Conservation (phyloP, 441 rosid genomes). For the Gossypium schwendimanii region DNA sequence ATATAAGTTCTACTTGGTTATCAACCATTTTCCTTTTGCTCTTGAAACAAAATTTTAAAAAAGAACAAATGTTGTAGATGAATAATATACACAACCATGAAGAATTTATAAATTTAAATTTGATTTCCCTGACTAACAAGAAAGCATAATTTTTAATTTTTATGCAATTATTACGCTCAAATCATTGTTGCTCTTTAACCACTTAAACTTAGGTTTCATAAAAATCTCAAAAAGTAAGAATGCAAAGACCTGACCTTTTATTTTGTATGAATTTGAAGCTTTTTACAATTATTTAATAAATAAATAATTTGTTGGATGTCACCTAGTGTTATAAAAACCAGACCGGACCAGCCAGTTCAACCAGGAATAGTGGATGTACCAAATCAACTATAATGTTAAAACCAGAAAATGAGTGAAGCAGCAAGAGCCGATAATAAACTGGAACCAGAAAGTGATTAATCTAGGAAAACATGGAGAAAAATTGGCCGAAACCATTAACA, state of each 20-base stretch:
- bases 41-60: neutral
- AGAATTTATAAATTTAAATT: neutral
- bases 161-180: neutral
- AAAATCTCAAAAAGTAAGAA: neutral
- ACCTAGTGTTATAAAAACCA: neutral
- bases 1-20: neutral
- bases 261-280: neutral
- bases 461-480: too few species aligned
- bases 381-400: too few species aligned
- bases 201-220: neutral
- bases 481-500: too few species aligned
- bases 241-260: neutral
- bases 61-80: neutral
- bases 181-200: neutral
- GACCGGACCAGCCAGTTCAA: too few species aligned
- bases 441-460: too few species aligned
- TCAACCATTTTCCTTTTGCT: neutral
- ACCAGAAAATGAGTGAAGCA: too few species aligned
- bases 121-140: neutral
- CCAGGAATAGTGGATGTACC: too few species aligned
- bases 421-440: too few species aligned
- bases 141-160: neutral
- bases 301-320: neutral
- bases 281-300: neutral
- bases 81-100: neutral